Evolutionary conservation across 2,329 filamentous ascomycete genomes (phyloP).

Genomic region (Ophiostoma sp.): DNA sequence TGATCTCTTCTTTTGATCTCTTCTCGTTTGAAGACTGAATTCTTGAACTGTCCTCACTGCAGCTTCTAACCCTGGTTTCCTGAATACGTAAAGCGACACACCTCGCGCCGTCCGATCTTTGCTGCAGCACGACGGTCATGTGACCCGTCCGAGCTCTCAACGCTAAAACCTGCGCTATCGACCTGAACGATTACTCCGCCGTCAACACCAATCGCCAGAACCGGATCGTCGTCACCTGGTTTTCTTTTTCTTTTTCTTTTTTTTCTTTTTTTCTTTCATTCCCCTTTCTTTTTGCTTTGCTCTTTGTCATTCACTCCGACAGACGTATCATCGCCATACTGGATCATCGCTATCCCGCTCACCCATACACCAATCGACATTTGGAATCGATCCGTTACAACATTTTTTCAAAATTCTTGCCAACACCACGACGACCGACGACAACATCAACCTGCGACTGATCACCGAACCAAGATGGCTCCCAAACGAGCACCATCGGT

Average conservation of each 20-base stretch:
- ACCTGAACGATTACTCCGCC: neutral
- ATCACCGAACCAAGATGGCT: constrained; percentile 28
- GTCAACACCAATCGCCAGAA: neutral
- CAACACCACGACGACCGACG: constrained; percentile 2
- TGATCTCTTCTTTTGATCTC: neutral
- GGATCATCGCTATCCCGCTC: neutral
- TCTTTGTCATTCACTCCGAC: too few species aligned
- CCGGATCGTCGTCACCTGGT: neutral
- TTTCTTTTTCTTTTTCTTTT: neutral
- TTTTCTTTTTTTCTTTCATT: neutral
- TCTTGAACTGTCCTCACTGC: too few species aligned
- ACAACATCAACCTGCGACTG: neutral
- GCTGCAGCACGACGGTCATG: neutral
- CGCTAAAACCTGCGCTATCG: neutral
- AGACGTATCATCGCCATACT: too few species aligned
- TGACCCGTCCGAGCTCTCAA: neutral
- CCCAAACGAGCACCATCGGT: constrained; percentile 56
- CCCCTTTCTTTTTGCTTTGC: neutral
- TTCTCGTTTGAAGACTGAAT: too few species aligned
- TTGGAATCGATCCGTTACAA: too few species aligned
- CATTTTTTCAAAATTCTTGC: neutral
- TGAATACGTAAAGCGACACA: too few species aligned
- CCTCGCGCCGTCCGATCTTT: neutral
- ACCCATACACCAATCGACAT: neutral
- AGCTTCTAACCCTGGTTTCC: too few species aligned